phyloP scores from a whole-genome alignment of 176 grass and related monocot genomes.

The Cenchrus americanus region DNA sequence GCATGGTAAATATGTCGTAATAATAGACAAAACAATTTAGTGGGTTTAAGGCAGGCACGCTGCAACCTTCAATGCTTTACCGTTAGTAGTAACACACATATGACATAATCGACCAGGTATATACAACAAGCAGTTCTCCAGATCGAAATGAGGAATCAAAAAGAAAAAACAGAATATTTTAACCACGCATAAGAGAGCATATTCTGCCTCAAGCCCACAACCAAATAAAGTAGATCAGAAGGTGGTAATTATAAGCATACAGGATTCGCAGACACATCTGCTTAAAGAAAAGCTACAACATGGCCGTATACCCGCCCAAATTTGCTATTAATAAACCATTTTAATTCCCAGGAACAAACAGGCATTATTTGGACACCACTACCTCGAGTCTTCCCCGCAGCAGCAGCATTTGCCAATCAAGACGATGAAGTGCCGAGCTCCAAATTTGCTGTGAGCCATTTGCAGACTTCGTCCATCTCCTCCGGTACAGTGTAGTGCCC shows the following conservation, averaged over 20 bases:
- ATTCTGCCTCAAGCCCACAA: conserved; percentile 16
- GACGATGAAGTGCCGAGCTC: conserved; percentile 48
- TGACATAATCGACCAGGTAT: too few species aligned
- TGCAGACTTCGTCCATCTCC: conserved; percentile 93
- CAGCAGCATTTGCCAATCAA: conserved; percentile 40
- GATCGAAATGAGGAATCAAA: too few species aligned
- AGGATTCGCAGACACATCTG: conserved; percentile 23
- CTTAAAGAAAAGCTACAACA: conserved; percentile 47
- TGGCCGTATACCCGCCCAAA: conserved; percentile 56
- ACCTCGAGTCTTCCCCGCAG: background rate
- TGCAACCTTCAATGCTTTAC: background rate
- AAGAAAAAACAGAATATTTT: background rate
- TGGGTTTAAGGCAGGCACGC: background rate
- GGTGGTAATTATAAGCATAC: conserved; percentile 29
- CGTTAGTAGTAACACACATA: too few species aligned
- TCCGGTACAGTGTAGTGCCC: conserved; percentile 91
- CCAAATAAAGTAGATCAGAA: conserved; percentile 29
- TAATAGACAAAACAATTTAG: background rate
- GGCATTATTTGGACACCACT: conserved; percentile 48
- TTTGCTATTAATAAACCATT: conserved; percentile 52
- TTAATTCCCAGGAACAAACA: conserved; percentile 46
- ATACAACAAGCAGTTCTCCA: background rate
- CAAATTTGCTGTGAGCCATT: conserved; percentile 68
- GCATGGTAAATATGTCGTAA: background rate
- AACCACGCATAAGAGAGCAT: conserved; percentile 5